Evolutionary conservation across 495 filamentous ascomycete genomes (phyloP), one percentile per base, ranked within the genome.

Genomic region (Hamigera avellanea): DNA sequence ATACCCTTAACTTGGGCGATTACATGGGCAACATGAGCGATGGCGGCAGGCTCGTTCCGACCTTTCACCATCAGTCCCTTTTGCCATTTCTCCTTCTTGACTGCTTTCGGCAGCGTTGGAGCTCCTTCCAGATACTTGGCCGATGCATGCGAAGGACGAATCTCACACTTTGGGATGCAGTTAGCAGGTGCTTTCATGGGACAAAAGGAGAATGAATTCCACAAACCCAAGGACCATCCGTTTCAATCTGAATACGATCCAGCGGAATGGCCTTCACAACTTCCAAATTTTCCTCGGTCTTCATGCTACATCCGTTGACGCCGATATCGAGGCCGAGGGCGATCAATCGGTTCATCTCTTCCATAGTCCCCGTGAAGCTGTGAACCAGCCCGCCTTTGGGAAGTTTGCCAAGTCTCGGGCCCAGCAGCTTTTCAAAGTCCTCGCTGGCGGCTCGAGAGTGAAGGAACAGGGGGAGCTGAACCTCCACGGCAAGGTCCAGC

Each of bases 31-130:
- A 98, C 84, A 26, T 76, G 76, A 35, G 75, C 68, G 40, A 95
- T 94, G 28, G 75, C 76, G 48, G 77, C 81, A 16, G 86, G 82
- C 59, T 98, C 91, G 55, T 95, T 98, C 14, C 91, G 70, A 1
- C 89, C 84, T 60, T 94, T 95, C 14, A 95, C 73, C 77, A 93
- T 83, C 3, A 57, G 56, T 0, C 85, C 87, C 50, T 83, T 73
- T 28, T 72, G 71, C 75, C 82, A 98, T 57, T 80, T 93, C 58
- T 98, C 91, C 57, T 95, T 95, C 67, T 94, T 95, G 26, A 95
- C 78, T n/a, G 68, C 56, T 40, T 66, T 70, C 1, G 66, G 66
- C 19, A 72, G 39, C 7, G 54, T 42, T 2, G 65, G 61, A 2
- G 66, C 67, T 12, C 58, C 67, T 3, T 40, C 36, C 27, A 72